These are phyloP conservation scores for Penicillium sp. DNA, from an alignment of 2,329 filamentous ascomycete genomes.

Conservation along the genomic window DNA sequence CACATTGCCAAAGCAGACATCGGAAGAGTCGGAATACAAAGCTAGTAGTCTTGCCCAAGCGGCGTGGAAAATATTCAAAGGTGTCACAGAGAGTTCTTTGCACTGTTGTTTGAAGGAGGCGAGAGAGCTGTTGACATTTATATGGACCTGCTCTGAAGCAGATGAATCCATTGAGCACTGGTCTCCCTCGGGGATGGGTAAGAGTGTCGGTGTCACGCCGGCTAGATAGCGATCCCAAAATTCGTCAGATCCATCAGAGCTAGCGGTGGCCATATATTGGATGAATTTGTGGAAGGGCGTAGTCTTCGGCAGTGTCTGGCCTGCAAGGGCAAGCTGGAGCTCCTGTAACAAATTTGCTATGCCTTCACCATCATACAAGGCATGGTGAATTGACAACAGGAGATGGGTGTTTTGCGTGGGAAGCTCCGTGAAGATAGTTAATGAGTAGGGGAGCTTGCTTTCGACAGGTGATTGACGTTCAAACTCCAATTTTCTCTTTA, in stretches of 20 bases:
- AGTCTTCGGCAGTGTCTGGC: slow-evolving; percentile 48
- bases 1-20: slow-evolving; percentile 86
- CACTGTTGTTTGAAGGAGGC: slow-evolving; percentile 50
- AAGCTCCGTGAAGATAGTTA: slow-evolving; percentile 23
- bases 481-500: slow-evolving; percentile 43
- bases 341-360: slow-evolving; percentile 69
- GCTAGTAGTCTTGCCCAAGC: slow-evolving; percentile 69
- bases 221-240: slow-evolving; percentile 67
- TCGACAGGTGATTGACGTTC: slow-evolving; percentile 19
- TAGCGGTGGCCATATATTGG: slow-evolving; percentile 53
- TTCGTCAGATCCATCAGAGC: slow-evolving; percentile 50
- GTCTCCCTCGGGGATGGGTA: slow-evolving; percentile 12
- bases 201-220: slow-evolving; percentile 49
- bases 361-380: slow-evolving; percentile 81
- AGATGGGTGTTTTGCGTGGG: slow-evolving; percentile 17
- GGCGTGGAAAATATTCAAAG: slow-evolving; percentile 69
- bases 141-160: slow-evolving; percentile 16
- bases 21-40: slow-evolving; percentile 54
- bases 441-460: slow-evolving; percentile 30
- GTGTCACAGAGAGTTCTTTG: slow-evolving; percentile 57
- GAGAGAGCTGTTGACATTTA: slow-evolving; percentile 39
- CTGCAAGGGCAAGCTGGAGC: slow-evolving; percentile 60
- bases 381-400: slow-evolving; percentile 68
- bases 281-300: slow-evolving; percentile 66
- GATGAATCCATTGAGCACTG: neutral